Evolutionary conservation across 768 basidiomycete genomes (phyloP), one percentile per base, ranked within the genome.

Genomic region (Lyophyllum decastes): DNA sequence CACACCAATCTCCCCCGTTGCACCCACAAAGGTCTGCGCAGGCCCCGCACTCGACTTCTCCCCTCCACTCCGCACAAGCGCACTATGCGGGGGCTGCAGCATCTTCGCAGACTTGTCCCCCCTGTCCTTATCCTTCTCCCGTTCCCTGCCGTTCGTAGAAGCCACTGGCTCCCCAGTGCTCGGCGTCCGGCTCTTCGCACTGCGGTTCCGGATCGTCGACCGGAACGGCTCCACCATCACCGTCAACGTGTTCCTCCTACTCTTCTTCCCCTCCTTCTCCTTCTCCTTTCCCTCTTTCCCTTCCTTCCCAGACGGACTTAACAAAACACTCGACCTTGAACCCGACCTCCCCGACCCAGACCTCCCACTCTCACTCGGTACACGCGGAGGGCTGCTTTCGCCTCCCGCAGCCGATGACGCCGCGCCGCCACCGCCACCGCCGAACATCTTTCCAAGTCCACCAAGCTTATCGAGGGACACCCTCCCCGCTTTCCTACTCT

Each of bases 141-240:
- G n/a, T n/a, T 33, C 11, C 30, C 30, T 11, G 11, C 52, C 56
- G 26, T 34, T 49, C 14, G 54, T 58, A 14, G 40, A 49, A 54
- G 51, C 49, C 34, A 51, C 59, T 2, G 2, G 21, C 25, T 57
- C 38, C 9, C 57, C 71, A 59, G 67, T 59, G 54, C 73, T 68
- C 17, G 72, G 64, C 52, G 72, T 68, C 54, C 68, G 59, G 50
- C 73, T 69, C 64, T 74, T 79, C 26, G 54, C 47, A 25, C 60
- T 62, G 62, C 72, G 73, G 24, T 75, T 78, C 67, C 83, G 80
- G 58, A 79, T 79, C 0, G 81, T 76, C 41, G 85, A 79, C 54
- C 79, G 81, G 61, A 94, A 75, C 7, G 90, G 89, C 67, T 92
- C 90, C 1, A 92, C 89, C 85, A 94, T 92, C 40, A 95, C 84